Evolutionary conservation across 768 basidiomycete species (phyloP).

Genomic region (Serendipita sp.): DNA sequence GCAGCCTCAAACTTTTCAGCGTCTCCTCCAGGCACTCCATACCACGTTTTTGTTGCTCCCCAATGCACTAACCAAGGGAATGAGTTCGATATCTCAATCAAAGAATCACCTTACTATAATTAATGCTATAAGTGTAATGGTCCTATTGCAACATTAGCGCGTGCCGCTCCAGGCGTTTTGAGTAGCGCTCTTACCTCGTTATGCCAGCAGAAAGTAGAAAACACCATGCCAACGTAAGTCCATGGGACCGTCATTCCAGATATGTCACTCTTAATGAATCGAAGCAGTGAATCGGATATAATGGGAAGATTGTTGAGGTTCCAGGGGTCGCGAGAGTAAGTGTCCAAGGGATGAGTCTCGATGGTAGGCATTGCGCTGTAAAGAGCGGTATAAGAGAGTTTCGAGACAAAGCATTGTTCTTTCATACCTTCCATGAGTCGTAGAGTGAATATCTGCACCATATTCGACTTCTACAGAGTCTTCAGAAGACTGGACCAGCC

Average conservation of each 20-base stretch:
- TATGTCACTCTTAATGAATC: conserved; percentile 96
- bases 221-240: conserved; percentile 99
- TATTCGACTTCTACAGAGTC: conserved; percentile 98
- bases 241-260: conserved; percentile 99
- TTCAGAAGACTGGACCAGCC: conserved; percentile 71
- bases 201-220: conserved; percentile 99
- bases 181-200: conserved; percentile 52
- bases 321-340: conserved; percentile 86
- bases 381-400: conserved; percentile 9
- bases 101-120: conserved; percentile 51
- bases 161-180: background rate
- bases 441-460: conserved; percentile 97
- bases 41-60: conserved; percentile 99
- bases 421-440: conserved; percentile 84
- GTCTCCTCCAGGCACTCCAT: conserved; percentile 90
- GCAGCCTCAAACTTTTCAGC: conserved; percentile 94
- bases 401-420: background rate
- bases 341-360: conserved; percentile 80
- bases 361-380: conserved; percentile 84
- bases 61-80: conserved; percentile 67
- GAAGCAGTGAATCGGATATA: conserved; percentile 76
- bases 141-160: conserved; percentile 36
- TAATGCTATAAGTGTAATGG: conserved; percentile 94
- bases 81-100: conserved; percentile 16
- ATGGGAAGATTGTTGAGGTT: conserved; percentile 97